These are phyloP conservation scores for Discostella pseudostelligera DNA, from an alignment of 108 stramenopile genomes.

Conservation along the genomic window DNA sequence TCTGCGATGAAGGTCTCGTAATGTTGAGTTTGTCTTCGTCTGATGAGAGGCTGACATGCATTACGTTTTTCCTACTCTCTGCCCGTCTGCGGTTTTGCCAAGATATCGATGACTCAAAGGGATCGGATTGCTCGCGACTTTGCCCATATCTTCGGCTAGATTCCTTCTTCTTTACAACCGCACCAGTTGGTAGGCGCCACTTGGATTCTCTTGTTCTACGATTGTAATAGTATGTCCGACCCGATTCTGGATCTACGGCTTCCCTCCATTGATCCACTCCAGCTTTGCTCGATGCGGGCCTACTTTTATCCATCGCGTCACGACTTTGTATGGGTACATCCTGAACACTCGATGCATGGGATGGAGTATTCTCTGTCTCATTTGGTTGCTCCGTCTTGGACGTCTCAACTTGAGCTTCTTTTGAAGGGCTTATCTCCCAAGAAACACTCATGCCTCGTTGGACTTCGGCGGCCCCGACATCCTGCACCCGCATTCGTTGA, in stretches of 20 bases:
- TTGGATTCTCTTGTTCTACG: conserved; percentile 79
- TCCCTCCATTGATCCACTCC: conserved; percentile 55
- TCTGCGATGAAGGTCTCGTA: neutral
- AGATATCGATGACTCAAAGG: neutral
- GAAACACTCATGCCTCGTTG: conserved; percentile 3
- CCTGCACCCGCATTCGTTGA: conserved; percentile 6
- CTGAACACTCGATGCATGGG: neutral
- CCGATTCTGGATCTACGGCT: conserved; percentile 75
- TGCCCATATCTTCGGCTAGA: neutral
- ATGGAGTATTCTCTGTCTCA: no score
- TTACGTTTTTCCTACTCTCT: neutral
- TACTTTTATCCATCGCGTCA: no score
- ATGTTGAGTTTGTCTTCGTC: conserved; percentile 1
- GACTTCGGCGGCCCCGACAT: neutral
- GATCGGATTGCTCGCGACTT: conserved; percentile 3
- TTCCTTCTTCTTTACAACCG: conserved; percentile 11
- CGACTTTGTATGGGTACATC: neutral
- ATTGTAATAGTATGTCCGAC: conserved; percentile 91
- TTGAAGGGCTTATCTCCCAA: conserved; percentile 8
- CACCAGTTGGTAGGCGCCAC: conserved; percentile 77
- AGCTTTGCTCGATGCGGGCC: neutral
- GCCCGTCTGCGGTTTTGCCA: neutral
- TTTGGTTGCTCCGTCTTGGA: neutral
- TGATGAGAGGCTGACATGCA: neutral
- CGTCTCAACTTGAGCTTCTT: neutral